Conservation (phyloP, 768 basidiomycete species). For the Calocybe cyanea region DNA sequence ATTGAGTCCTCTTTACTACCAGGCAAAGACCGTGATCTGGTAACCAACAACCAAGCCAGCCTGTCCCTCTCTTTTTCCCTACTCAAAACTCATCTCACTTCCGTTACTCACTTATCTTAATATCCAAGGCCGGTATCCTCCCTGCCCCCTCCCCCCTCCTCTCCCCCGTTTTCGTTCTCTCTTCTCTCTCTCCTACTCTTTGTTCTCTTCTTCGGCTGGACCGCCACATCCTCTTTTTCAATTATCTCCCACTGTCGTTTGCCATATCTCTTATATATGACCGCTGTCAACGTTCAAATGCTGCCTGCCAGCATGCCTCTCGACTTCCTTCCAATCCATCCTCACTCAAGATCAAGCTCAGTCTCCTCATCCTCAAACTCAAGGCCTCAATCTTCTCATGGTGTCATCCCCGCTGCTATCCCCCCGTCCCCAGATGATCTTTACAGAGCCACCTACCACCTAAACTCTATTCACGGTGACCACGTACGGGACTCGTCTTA, state of each 20-base stretch:
- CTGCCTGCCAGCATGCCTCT: constrained; percentile 64
- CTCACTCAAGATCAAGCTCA: constrained; percentile 76
- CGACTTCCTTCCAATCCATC: constrained; percentile 57
- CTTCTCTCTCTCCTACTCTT: constrained; percentile 9
- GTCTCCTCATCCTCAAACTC: constrained; percentile 72
- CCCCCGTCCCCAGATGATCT: constrained; percentile 62
- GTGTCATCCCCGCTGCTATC: constrained; percentile 45
- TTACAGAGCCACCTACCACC: constrained; percentile 63
- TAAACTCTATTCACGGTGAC: constrained; percentile 40
- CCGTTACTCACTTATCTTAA: constrained; percentile 31
- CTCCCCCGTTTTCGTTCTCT: constrained; percentile 23
- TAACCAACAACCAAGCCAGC: too few species aligned
- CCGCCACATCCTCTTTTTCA: constrained; percentile 37
- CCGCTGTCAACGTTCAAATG: constrained; percentile 72
- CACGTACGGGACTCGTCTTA: constrained; percentile 32
- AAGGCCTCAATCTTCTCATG: constrained; percentile 77
- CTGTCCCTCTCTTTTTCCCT: too few species aligned
- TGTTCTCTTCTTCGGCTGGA: constrained; percentile 48
- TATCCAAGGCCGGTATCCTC: constrained; percentile 21
- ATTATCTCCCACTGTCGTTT: constrained; percentile 35
- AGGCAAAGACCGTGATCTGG: constrained; percentile 5
- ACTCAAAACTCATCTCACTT: constrained; percentile 25
- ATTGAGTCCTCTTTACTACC: constrained; percentile 18
- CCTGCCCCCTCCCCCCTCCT: constrained; percentile 15
- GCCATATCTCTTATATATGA: constrained; percentile 39